Evolutionary conservation across 768 basidiomycete genomes (phyloP), one percentile per base, ranked within the genome.

Genomic region (Chalciporus chontae): DNA sequence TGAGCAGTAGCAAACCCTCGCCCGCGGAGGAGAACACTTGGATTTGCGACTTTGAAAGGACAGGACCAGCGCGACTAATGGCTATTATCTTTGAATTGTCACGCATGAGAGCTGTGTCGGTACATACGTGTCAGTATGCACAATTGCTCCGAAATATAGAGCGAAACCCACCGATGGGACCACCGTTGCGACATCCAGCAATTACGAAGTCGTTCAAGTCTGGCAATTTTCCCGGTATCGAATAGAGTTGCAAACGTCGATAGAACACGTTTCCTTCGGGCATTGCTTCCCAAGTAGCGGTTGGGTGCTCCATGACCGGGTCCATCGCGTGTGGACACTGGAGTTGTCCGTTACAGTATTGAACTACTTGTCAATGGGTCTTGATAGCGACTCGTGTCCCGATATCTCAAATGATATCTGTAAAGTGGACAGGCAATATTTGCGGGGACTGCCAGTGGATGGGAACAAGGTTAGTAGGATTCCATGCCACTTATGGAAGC

Each of bases 281-380:
- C 85, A 96, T 90, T 38, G 94, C 80, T 67, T 94, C 85, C 95
- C 95, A 98, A 68, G 81, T 78, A 26, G 82, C 68, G 3, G 89
- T 90, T 2, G 90, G 88, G 59, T 90, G 89, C 44, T 87, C 83
- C 13, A 72, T 60, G 70, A 79, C 78, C 5, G 58, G 14, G 19
- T 68, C 65, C 67, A 69, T 66, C 46, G n/a, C 34, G 43, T 11
- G 41, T 43, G 5, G 32, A 34, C 4, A n/a, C n/a, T n/a, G 2
- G 21, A 21, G 21, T 5, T 26, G 26, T 26, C 26, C 8, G 26
- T 26, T 26, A 26, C 5, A 26, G 5, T 8, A n/a, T n/a, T n/a
- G n/a, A 6, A 26, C 26, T 26, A 6, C 26, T 36, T 15, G 34
- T 36, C n/a, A n/a, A n/a, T 36, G 34, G 9, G 34, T n/a, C 14